Percentiles rank a stretch among this genome's conserved stretches.
Conservation (phyloP, 78 protist species). For the Dictyostelium discoideum region DNA sequence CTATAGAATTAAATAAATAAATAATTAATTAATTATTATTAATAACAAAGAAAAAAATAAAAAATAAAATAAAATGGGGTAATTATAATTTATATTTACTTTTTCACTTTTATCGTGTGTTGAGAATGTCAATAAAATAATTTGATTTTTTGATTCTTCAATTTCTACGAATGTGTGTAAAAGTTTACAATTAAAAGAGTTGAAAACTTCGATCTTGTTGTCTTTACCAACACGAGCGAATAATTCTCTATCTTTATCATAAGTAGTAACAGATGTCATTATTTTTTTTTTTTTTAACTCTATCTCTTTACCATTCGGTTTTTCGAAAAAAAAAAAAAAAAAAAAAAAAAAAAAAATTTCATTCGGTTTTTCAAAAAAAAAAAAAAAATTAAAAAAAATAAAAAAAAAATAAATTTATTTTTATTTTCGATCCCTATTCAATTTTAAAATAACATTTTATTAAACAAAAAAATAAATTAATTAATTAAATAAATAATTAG, state of each 20-base stretch:
- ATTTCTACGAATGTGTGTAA: neutral
- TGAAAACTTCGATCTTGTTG: neutral
- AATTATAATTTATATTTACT: neutral
- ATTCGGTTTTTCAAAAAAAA: neutral
- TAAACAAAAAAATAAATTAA: no score
- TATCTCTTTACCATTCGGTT: neutral
- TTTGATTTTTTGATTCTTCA: neutral
- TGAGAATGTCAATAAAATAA: neutral
- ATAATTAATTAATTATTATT: neutral
- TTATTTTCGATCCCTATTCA: no score
- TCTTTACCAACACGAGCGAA: slow-evolving; percentile 26
- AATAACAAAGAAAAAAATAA: neutral
- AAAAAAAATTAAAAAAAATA: no score
- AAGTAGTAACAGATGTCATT: neutral
- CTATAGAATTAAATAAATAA: neutral
- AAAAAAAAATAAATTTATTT: no score
- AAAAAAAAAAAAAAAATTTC: neutral
- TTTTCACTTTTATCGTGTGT: neutral
- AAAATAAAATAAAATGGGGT: no score
- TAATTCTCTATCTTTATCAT: slow-evolving; percentile 22
- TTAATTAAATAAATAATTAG: no score
- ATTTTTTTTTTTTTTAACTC: neutral
- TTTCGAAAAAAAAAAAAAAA: neutral
- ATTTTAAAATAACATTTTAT: no score
- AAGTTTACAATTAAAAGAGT: slow-evolving; percentile 15